Base-by-base conservation (phyloP, 2,329 filamentous ascomycete species). In the Pyricularia sp. region DNA sequence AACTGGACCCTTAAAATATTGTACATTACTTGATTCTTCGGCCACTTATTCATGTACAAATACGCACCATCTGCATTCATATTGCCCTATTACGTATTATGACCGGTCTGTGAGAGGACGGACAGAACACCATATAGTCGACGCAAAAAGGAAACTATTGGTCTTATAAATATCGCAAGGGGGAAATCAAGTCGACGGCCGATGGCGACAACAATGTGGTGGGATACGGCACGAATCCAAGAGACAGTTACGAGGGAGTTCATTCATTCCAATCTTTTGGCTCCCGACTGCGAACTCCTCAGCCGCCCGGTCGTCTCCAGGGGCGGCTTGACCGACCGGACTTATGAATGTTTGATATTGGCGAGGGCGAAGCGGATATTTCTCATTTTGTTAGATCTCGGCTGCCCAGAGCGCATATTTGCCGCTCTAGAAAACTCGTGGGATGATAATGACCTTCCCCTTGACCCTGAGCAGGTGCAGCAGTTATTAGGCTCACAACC, bases 261-360 rank as follows among this genome's bases (percentile, higher is more conserved):
- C 75, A 86, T 93, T 71, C 83, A 85, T 67, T 86, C 86, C 59
- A 86, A 90, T 70, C 82, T 93, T 61, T 81, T 85, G 65, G 84
- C 86, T 59, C 83, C 87, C 70, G 89, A 91, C 77, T 82, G 87
- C 72, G 81, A 84, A 69, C 85, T 85, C 68, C 80, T 94, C 65
- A 85, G 90, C 74, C 81, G 81, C 59, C 86, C 87, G 10, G 80
- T 92, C 65, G 85, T 82, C 14, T 92, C 92, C 76, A 90, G 90
- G 33, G 88, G 88, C 73, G 87, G 86, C 69, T 77, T 86, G 69
- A 92, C 90, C 4, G 88, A 92, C 76, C 86, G 89, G 71, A 92
- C 90, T 0, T 93, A 93, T 76, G 88, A 90, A 81, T 90, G 93
- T 75, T 92, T 90, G 89, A 92, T 93, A 69, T 80, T 90, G 65